These are phyloP conservation scores for Pogostemon cablin DNA, from an alignment of 257 asterid species.

Conservation along the genomic window DNA sequence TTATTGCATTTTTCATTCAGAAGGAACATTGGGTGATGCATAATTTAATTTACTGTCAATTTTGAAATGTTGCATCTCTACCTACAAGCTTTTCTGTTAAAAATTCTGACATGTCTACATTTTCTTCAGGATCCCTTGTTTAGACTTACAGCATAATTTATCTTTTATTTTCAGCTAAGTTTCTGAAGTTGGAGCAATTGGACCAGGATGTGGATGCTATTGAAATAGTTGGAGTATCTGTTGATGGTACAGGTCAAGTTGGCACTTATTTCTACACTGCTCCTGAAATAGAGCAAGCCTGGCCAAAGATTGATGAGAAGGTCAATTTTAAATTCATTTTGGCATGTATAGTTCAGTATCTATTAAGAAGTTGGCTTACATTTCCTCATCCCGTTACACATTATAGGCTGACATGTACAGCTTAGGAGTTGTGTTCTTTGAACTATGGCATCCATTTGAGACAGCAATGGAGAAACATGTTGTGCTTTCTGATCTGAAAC, in stretches of 20 bases:
- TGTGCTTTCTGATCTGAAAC: constrained; percentile 82
- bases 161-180: constrained; percentile 69
- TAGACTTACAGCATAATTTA: constrained; percentile 24
- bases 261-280: constrained; percentile 99
- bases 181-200: constrained; percentile 88
- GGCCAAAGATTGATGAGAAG: constrained; percentile 99
- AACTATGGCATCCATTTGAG: constrained; percentile 96
- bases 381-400: constrained; percentile 32
- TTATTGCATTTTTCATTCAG: neutral
- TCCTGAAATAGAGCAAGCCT: constrained; percentile 94
- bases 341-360: constrained; percentile 6
- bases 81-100: constrained; percentile 10
- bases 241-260: constrained; percentile 94
- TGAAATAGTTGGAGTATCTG: constrained; percentile 72
- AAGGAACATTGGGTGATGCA: neutral
- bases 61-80: constrained; percentile 8
- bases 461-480: constrained; percentile 96
- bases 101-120: constrained; percentile 1
- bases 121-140: constrained; percentile 25
- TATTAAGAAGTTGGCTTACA: constrained; percentile 15
- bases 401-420: constrained; percentile 93
- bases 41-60: constrained; percentile 15
- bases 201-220: constrained; percentile 84
- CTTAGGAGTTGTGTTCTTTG: constrained; percentile 90
- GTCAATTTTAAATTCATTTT: constrained; percentile 37